Evolutionary conservation across 257 asterid species (phyloP), one percentile per base, ranked within the genome.

Genomic region (Anisodus acutangulus): DNA sequence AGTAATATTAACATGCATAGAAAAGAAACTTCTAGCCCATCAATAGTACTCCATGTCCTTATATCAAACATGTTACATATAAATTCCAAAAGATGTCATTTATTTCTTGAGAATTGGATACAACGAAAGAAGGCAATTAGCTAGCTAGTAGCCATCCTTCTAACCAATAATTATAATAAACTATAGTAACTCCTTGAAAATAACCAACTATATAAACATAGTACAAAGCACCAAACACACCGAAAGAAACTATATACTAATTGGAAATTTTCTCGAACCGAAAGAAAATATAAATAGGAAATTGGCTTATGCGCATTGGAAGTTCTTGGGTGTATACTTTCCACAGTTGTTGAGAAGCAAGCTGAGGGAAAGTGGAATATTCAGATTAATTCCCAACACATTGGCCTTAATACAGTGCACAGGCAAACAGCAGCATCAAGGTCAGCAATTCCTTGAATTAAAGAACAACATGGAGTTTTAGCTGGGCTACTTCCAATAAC

Each of bases 361-460:
- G 81, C 53, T 83, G 5, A 83, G 81, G 15, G 84, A 8, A 69
- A 78, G 13, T 0, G 80, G 64, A 26, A 83, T 8, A 4, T 66
- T 78, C 0, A 86, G 74, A 6, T 78, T 78, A 39, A 86, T 67
- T 7, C 88, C 84, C 82, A 68, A 19, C 0, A 79, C n/a, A 16
- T 86, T 67, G 3, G 86, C 88, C 8, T 74, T 83, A 1, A 79
- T 37, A 35, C 88, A 37, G 86, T 83, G 86, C 88, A 86, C 58
- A 86, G 88, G 72, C 86, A 86, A 62, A 47, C 81, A 1, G 86
- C 88, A 5, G 86, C 88, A 2, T 83, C 86, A 39, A 83, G 79
- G 12, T 86, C 86, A 11, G 17, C 82, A 1, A 86, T 55, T 35
- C 76, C 82, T 10, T 31, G 35, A 3, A 86, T 47, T 37, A 86